Percentiles rank a stretch among this genome's conserved stretches.
Conservation (phyloP, 495 filamentous ascomycete genomes). For the Penicillium antarcticum region DNA sequence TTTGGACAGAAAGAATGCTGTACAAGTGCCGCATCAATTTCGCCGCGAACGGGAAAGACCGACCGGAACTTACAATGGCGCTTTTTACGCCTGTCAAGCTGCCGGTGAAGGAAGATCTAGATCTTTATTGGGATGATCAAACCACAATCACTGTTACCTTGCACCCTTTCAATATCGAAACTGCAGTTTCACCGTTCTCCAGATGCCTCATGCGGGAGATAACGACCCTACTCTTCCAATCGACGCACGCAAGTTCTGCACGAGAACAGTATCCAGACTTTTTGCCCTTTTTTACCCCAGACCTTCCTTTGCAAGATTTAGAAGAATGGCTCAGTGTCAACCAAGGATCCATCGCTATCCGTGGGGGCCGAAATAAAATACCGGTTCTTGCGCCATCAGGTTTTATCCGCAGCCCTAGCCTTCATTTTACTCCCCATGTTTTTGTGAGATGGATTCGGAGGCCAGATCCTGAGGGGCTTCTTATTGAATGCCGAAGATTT, state of each 20-base stretch:
- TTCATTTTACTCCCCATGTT: too few species aligned
- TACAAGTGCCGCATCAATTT: neutral
- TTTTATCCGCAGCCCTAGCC: too few species aligned
- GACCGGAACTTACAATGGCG: slow-evolving; percentile 1
- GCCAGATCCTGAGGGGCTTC: neutral
- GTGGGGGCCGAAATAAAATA: neutral
- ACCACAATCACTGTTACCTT: neutral
- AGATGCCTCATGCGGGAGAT: neutral
- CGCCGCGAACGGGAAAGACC: neutral
- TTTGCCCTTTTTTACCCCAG: too few species aligned
- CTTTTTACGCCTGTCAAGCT: slow-evolving; percentile 2
- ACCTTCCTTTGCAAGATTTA: slow-evolving; percentile 2
- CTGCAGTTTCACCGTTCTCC: neutral
- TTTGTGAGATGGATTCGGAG: slow-evolving; percentile 1
- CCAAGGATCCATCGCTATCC: neutral
- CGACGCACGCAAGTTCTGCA: neutral
- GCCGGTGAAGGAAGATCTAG: neutral
- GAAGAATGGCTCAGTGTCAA: neutral
- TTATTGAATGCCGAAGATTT: slow-evolving; percentile 1
- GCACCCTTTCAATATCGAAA: neutral
- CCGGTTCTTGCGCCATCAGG: neutral
- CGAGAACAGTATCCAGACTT: neutral
- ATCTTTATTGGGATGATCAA: neutral
- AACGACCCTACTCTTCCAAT: slow-evolving; percentile 17
- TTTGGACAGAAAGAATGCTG: neutral